Conservation (phyloP, 2,329 filamentous ascomycete genomes). For the Parafenestella ontariensis region DNA sequence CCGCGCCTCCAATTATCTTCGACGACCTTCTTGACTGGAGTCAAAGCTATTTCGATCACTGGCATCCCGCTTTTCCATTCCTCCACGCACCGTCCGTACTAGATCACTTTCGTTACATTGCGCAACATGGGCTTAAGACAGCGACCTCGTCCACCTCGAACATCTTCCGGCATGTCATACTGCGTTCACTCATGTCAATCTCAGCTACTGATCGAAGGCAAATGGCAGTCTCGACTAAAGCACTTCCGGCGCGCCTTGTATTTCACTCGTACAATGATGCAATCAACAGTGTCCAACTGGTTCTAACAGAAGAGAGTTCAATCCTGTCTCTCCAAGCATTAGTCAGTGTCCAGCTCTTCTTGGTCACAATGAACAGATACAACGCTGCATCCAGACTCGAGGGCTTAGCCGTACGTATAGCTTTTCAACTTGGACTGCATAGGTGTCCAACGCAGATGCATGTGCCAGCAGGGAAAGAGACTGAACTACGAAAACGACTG, state of each 20-base stretch:
- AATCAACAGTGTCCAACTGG: slow-evolving; percentile 20
- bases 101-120: slow-evolving; percentile 21
- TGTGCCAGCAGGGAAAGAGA: slow-evolving; percentile 13
- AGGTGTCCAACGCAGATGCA: slow-evolving; percentile 19
- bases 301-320: slow-evolving; percentile 31
- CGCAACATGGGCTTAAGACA: slow-evolving; percentile 2
- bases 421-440: slow-evolving; percentile 27
- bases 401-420: slow-evolving; percentile 27
- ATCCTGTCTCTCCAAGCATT: slow-evolving; percentile 31
- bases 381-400: slow-evolving; percentile 34
- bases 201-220: slow-evolving; percentile 30
- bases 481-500: slow-evolving; percentile 29
- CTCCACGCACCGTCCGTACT: slow-evolving; percentile 31
- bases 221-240: slow-evolving; percentile 8
- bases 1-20: slow-evolving; percentile 13
- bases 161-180: slow-evolving; percentile 24
- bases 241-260: slow-evolving; percentile 17
- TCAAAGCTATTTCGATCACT: slow-evolving; percentile 37
- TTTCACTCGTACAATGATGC: slow-evolving; percentile 32
- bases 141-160: slow-evolving; percentile 3
- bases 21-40: slow-evolving; percentile 35
- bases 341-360: slow-evolving; percentile 31
- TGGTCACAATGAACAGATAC: slow-evolving; percentile 33
- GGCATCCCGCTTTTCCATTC: slow-evolving; percentile 36
- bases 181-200: slow-evolving; percentile 34